A percentile compares a stretch with the other conserved stretches of the same genome.
Evolutionary conservation across 768 basidiomycete species (phyloP).

Genomic region (Tylopilus felleus): DNA sequence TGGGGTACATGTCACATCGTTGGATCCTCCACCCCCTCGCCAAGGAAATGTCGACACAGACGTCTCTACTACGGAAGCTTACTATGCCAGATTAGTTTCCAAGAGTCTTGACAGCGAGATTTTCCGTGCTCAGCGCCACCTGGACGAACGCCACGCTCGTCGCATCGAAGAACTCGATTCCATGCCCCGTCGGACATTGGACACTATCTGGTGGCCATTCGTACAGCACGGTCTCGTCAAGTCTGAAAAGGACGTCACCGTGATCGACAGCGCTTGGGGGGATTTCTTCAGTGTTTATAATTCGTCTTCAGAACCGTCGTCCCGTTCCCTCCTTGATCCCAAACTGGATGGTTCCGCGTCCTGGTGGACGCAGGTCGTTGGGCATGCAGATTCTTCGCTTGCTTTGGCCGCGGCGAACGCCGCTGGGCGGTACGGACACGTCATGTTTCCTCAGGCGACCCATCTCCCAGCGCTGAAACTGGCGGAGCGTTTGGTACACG

Average conservation of each 20-base stretch:
- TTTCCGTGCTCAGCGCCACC: constrained; percentile 46
- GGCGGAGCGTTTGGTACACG: constrained; percentile 69
- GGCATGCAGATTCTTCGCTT: constrained; percentile 73
- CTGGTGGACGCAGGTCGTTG: constrained; percentile 97
- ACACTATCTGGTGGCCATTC: constrained; percentile 95
- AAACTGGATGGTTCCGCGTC: constrained; percentile 92
- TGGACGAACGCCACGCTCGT: constrained; percentile 60
- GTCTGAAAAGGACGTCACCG: constrained; percentile 69
- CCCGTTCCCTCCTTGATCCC: constrained; percentile 44
- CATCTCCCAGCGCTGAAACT: constrained; percentile 83
- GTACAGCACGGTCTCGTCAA: constrained; percentile 82
- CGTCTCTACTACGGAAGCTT: constrained; percentile 53
- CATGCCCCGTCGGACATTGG: constrained; percentile 74
- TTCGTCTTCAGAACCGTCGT: constrained; percentile 20
- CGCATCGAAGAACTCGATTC: constrained; percentile 72
- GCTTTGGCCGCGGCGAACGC: constrained; percentile 86
- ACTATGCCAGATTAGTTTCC: constrained; percentile 58
- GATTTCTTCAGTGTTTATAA: constrained; percentile 83
- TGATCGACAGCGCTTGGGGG: constrained; percentile 85
- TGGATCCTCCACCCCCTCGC: constrained; percentile 58
- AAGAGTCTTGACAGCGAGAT: constrained; percentile 36
- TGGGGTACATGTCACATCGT: constrained; percentile 50
- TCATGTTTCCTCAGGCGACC: constrained; percentile 89
- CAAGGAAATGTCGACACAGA: constrained; percentile 45
- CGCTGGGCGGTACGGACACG: constrained; percentile 93